Percentiles rank a stretch among this genome's conserved stretches.
phyloP scores from a whole-genome alignment of 169 alveolate genomes.

The Babesia sp. region DNA sequence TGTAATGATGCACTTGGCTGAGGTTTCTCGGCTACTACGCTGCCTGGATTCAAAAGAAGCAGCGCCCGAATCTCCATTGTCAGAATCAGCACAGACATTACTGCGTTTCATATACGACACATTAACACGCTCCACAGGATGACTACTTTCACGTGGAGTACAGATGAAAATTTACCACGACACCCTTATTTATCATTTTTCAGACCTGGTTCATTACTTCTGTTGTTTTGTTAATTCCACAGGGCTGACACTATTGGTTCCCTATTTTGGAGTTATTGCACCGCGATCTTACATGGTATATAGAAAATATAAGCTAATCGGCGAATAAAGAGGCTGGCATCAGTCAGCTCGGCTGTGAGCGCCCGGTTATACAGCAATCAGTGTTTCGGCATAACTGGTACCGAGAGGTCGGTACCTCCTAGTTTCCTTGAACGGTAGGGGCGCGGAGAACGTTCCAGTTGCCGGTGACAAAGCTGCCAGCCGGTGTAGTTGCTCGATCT shows the following conservation, averaged over 20 bases:
- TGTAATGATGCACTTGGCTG: slow-evolving; percentile 33
- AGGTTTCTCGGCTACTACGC: slow-evolving; percentile 3
- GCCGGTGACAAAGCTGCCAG: slow-evolving; percentile 52
- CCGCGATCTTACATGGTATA: too few species aligned
- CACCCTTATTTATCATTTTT: too few species aligned
- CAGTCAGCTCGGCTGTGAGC: too few species aligned
- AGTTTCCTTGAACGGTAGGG: slow-evolving; percentile 63
- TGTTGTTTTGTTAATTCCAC: too few species aligned
- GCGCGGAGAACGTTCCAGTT: slow-evolving; percentile 49
- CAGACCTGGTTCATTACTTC: too few species aligned
- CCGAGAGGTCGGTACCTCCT: slow-evolving; percentile 74
- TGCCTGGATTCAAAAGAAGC: not conserved
- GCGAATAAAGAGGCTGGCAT: too few species aligned
- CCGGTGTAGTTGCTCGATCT: slow-evolving; percentile 67
- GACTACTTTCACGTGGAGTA: too few species aligned
- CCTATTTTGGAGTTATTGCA: too few species aligned
- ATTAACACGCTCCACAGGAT: slow-evolving; percentile 16
- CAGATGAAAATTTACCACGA: too few species aligned
- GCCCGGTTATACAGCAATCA: not conserved
- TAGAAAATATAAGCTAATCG: too few species aligned
- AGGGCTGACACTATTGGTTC: too few species aligned
- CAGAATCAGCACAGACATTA: slow-evolving; percentile 1
- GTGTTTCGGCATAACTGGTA: slow-evolving; percentile 75
- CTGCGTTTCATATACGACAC: slow-evolving; percentile 26
- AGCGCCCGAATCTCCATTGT: slow-evolving; percentile 2